These are phyloP conservation scores for Tricholoma sp. DNA, from an alignment of 768 basidiomycete species.

Conservation along the genomic window DNA sequence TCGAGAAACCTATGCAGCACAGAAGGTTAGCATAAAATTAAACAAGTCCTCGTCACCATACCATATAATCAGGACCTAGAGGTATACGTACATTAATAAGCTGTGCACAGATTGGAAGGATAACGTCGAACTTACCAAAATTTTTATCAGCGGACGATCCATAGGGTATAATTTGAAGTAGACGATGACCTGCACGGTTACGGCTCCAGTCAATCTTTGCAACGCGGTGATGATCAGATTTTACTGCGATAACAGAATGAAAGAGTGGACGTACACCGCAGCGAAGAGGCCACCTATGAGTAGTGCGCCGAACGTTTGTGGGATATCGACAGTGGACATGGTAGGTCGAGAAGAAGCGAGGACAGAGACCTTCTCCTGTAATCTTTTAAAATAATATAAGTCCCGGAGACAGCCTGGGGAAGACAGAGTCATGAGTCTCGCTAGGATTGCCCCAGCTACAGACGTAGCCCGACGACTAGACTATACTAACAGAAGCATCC, in stretches of 20 bases:
- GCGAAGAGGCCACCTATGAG: slow-evolving; percentile 22
- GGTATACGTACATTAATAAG: neutral
- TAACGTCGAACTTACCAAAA: slow-evolving; percentile 7
- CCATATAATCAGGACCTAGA: slow-evolving; percentile 15
- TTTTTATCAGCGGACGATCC: slow-evolving; percentile 11
- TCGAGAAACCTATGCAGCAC: slow-evolving; percentile 29
- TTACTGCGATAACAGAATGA: neutral
- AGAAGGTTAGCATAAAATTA: neutral
- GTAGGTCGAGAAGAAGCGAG: neutral
- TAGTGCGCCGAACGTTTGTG: slow-evolving; percentile 20
- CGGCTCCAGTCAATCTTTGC: slow-evolving; percentile 17
- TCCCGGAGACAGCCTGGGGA: too few relatives aligned
- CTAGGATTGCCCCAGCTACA: too few relatives aligned
- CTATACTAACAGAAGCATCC: too few relatives aligned
- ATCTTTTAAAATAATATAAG: too few relatives aligned
- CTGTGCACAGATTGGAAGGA: too few relatives aligned
- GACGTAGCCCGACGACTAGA: too few relatives aligned
- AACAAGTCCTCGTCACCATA: neutral
- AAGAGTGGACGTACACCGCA: slow-evolving; percentile 13
- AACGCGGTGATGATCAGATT: neutral
- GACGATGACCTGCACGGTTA: slow-evolving; percentile 17
- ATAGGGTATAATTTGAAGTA: slow-evolving; percentile 19
- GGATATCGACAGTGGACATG: slow-evolving; percentile 9
- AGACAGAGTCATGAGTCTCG: too few relatives aligned
- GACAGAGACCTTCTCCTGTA: too few relatives aligned